Conservation (phyloP, 257 asterid genomes). For the Penstemon davidsonii region DNA sequence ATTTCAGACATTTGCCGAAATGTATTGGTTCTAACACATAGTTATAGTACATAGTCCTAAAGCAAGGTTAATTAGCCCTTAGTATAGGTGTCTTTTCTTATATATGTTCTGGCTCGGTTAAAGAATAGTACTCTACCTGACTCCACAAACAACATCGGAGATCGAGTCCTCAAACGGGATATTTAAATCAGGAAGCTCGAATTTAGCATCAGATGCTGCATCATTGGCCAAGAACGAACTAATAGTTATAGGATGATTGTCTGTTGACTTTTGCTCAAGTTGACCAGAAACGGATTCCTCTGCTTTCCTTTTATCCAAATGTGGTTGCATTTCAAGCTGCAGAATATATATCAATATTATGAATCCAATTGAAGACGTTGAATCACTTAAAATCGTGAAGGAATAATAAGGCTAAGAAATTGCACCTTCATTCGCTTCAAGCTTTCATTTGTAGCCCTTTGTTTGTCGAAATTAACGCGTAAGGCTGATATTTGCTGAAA, state of each 20-base stretch:
- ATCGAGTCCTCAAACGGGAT: constrained; percentile 24
- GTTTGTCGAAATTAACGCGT: constrained; percentile 49
- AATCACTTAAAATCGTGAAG: background rate
- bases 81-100: constrained; percentile 33
- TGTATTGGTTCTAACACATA: constrained; percentile 29
- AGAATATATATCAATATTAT: background rate
- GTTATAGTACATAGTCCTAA: constrained; percentile 31
- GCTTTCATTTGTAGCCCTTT: constrained; percentile 49
- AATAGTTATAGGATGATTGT: constrained; percentile 5
- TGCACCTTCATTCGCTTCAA: constrained; percentile 70
- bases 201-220: background rate
- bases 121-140: constrained; percentile 25
- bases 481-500: constrained; percentile 48
- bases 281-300: constrained; percentile 29
- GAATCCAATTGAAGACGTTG: background rate
- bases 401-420: constrained; percentile 8
- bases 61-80: constrained; percentile 38
- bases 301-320: constrained; percentile 17
- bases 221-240: constrained; percentile 5
- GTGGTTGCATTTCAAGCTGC: constrained; percentile 38
- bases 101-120: constrained; percentile 20
- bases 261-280: constrained; percentile 17
- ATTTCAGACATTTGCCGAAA: constrained; percentile 6
- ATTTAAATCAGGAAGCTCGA: constrained; percentile 41
- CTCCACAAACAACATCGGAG: constrained; percentile 28